Percentiles rank a stretch among this genome's conserved stretches.
Evolutionary conservation across 164 flowering plant genomes (phyloP).

Genomic region (Tetrastigma voinierianum): DNA sequence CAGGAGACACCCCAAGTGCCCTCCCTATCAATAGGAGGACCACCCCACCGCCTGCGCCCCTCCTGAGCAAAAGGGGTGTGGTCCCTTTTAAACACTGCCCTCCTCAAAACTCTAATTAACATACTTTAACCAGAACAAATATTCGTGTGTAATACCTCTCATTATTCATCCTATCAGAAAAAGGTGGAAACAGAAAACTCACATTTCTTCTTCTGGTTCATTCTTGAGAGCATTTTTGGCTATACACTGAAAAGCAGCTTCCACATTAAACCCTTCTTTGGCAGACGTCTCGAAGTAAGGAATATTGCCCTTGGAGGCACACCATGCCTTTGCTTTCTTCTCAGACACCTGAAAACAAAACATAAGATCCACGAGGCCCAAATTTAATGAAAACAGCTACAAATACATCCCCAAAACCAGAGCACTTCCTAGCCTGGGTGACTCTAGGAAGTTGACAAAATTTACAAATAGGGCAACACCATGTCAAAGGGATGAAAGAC

Average conservation of each 20-base stretch:
- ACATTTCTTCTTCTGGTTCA: conserved; percentile 90
- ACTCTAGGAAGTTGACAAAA: neutral
- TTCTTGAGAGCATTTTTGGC: conserved; percentile 84
- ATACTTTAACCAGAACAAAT: neutral
- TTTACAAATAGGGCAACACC: no score
- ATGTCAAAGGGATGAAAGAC: neutral
- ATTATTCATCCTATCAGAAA: neutral
- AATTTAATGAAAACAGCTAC: neutral
- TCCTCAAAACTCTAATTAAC: no score
- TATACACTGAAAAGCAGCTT: conserved; percentile 84
- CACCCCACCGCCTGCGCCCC: no score
- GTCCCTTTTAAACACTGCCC: no score
- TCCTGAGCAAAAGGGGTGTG: no score
- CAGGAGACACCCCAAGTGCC: no score
- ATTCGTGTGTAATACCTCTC: neutral
- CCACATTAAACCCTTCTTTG: conserved; percentile 91
- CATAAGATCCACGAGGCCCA: neutral
- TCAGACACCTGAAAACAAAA: conserved; percentile 66
- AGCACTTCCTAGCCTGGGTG: neutral
- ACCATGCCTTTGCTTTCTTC: conserved; percentile 93
- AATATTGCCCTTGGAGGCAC: conserved; percentile 88
- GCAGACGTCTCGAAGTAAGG: conserved; percentile 96
- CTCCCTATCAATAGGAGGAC: no score
- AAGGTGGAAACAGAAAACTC: conserved; percentile 29
- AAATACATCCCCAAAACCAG: neutral